Evolutionary conservation across 163 green algal genomes (phyloP).

Genomic region (Chlamydomonas reinhardtii): DNA sequence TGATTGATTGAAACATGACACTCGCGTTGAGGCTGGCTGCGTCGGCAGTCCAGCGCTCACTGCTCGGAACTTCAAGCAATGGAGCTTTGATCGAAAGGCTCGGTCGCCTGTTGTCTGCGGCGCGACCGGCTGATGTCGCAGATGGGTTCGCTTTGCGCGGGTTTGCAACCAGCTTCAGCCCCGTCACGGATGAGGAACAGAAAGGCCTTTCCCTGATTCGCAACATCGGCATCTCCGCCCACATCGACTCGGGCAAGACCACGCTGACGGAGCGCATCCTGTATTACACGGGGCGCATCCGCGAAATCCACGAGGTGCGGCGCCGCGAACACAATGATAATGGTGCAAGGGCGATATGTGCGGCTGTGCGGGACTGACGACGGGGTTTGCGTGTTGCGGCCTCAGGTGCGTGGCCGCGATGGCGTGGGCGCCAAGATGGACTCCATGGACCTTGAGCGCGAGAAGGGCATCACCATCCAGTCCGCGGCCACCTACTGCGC

Average conservation of each 20-base stretch:
- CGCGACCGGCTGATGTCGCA: background rate
- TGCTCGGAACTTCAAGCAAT: too few species aligned
- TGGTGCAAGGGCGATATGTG: too few species aligned
- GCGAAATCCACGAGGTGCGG: slow-evolving; percentile 96
- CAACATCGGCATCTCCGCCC: slow-evolving; percentile 98
- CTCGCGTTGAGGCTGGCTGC: too few species aligned
- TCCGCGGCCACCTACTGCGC: slow-evolving; percentile 92
- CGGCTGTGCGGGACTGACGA: too few species aligned
- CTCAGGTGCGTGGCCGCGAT: slow-evolving; percentile 94
- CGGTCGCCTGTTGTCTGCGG: too few species aligned
- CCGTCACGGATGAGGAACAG: slow-evolving; percentile 57
- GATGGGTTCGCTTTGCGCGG: background rate
- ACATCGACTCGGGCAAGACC: slow-evolving; percentile 98
- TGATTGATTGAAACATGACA: too few species aligned
- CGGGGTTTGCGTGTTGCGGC: background rate
- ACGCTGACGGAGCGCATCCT: slow-evolving; percentile 98
- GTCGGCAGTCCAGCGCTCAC: too few species aligned
- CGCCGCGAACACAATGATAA: too few species aligned
- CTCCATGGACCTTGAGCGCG: slow-evolving; percentile 97
- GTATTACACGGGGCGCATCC: slow-evolving; percentile 98
- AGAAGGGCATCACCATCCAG: slow-evolving; percentile 99
- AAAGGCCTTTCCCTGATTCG: slow-evolving; percentile 71
- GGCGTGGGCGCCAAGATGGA: slow-evolving; percentile 99
- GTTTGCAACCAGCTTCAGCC: slow-evolving; percentile 11
- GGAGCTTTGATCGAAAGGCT: too few species aligned